These are phyloP conservation scores for Cyberlindnera petersonii DNA, from an alignment of 805 yeast genomes.

Conservation along the genomic window DNA sequence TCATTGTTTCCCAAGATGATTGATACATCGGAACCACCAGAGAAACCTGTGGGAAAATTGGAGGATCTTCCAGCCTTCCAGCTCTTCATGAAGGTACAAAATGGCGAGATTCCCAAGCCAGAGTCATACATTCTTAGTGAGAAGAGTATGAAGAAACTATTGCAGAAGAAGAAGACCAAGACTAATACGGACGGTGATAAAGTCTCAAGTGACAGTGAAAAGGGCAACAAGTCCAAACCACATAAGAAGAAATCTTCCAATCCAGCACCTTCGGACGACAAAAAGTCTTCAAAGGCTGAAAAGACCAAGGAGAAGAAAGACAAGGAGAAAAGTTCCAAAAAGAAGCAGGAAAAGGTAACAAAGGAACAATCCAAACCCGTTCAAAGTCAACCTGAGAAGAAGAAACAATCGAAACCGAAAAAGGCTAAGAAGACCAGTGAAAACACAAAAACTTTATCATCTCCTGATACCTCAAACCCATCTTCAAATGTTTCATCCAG, in stretches of 20 bases:
- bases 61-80: slow-evolving; percentile 20
- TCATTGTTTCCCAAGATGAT: slow-evolving; percentile 33
- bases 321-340: neutral
- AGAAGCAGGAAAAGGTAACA: neutral
- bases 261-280: no score
- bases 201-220: no score
- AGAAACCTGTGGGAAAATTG: slow-evolving; percentile 9
- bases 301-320: slow-evolving; percentile 5
- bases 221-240: no score
- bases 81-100: slow-evolving; percentile 21
- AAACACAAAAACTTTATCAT: no score
- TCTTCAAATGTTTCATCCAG: neutral
- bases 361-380: no score
- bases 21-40: slow-evolving; percentile 9
- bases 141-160: slow-evolving; percentile 4
- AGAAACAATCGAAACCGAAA: no score
- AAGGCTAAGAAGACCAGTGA: no score
- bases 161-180: slow-evolving; percentile 1
- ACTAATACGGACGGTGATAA: no score
- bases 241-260: no score
- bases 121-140: slow-evolving; percentile 8
- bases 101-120: slow-evolving; percentile 23
- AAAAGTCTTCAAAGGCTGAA: neutral
- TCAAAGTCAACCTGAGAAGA: no score
- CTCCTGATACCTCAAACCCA: no score